Evolutionary conservation across 2,329 filamentous ascomycete species (phyloP), one percentile per base, ranked within the genome.

Genomic region (Fusarium sp.): DNA sequence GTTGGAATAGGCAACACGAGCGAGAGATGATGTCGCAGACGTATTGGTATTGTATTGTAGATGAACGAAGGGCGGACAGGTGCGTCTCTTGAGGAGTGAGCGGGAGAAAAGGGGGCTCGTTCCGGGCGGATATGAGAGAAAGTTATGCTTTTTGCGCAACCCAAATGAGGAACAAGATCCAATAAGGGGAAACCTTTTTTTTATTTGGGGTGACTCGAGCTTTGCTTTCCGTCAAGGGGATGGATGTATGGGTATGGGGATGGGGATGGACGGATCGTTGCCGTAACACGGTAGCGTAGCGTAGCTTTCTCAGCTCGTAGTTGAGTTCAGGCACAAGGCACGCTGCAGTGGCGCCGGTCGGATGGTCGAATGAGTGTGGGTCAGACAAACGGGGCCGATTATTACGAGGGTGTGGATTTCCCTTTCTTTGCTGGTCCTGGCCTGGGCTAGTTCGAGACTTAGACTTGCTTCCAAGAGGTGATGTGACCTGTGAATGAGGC

Each of bases 1-100:
- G 78, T 78, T 79, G 76, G 70, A 66, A 65, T 62, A 74, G 73
- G 79, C 75, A 75, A 78, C 78, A 80, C 79, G 77, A 79, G 75
- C 73, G 72, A 76, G 73, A 77, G 63, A 70, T 68, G 68, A 72
- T 79, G 79, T 78, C 74, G 75, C 73, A 78, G 72, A 69, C 71
- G 71, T 67, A 71, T 68, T 54, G 52, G 39, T 41, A 46, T 65
- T 63, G 45, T 66, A 57, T 62, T 68, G 49, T 62, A 62, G 67
- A 54, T 67, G 65, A 65, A 66, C 56, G 50, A 62, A 65, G 60
- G 64, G 69, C 52, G 69, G 73, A 75, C 71, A 73, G 63, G 68
- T 70, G 66, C 69, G 73, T 73, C 52, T 79, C 60, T 71, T 72
- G 53, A 54, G 58, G 53, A 63, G 49, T 41, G 59, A 63, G 46